Evolutionary conservation across 2,329 filamentous ascomycete genomes (phyloP).

Genomic region (Ophidiomyces ophidiicola): DNA sequence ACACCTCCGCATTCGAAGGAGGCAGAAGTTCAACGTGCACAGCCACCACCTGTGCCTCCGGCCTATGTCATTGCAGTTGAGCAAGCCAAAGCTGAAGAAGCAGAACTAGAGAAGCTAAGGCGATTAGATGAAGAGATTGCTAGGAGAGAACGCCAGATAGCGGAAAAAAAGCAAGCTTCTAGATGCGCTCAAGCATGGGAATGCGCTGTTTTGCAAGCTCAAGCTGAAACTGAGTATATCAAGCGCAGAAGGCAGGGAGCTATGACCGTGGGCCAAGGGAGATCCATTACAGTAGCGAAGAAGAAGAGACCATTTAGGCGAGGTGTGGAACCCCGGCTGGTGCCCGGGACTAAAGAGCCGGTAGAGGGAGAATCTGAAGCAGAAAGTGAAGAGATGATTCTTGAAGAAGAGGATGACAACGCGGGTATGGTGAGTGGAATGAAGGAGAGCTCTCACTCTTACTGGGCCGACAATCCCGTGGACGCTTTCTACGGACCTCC

Average conservation of each 20-base stretch:
- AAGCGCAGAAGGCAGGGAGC: background rate
- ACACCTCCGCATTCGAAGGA: background rate
- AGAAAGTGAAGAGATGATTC: background rate
- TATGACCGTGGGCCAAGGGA: too few species aligned
- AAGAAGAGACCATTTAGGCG: background rate
- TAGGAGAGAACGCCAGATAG: background rate
- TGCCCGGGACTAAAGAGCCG: background rate
- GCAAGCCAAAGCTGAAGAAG: conserved; percentile 9
- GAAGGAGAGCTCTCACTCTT: background rate
- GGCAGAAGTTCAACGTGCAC: too few species aligned
- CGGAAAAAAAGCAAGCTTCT: background rate
- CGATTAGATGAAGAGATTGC: background rate
- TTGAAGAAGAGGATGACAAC: background rate
- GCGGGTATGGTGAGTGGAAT: conserved; percentile 7
- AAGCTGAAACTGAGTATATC: background rate
- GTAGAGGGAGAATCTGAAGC: background rate
- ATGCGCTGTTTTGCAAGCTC: conserved; percentile 3
- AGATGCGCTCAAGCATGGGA: background rate
- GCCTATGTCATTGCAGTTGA: conserved; percentile 2
- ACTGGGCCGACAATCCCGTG: background rate
- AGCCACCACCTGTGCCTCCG: too few species aligned
- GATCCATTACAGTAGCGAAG: background rate
- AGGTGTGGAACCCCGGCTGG: background rate
- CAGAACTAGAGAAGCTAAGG: background rate
- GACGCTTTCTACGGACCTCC: background rate